Evolutionary conservation across 192 early-diverging fungal genomes (phyloP), one percentile per base, ranked within the genome.

Genomic region (Rhizoclosmatium sp.): DNA sequence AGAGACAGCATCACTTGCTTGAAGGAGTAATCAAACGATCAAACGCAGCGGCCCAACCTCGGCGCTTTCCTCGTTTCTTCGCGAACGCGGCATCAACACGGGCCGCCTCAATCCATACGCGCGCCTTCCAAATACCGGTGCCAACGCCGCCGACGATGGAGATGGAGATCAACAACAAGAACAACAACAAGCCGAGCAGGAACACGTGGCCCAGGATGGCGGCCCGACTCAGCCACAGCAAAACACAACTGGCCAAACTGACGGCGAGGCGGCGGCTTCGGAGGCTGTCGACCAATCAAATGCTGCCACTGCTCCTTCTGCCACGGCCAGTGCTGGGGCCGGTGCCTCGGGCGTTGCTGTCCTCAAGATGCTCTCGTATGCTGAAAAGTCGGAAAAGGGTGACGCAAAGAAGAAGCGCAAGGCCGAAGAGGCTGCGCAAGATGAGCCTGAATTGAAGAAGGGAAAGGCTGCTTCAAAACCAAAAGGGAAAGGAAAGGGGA

Each of bases 41-140:
- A 31, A 31, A 31, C 31, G 9, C 51, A 54, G 51, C 51, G 75
- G 75, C 2, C 75, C 75, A 1, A 62, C 75, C 21, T 76, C 75
- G 12, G 75, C 75, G 49, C 65, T 76, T 0, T 76, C 75, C 2
- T 76, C 75, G 60, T 79, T 79, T 59, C 68, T 79, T 9, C 78
- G 71, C 23, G 78, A 79, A 56, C 45, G 78, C 4, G 78, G 78
- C 47, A 79, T 79, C 62, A 23, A 71, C 69, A 42, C 78, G 2
- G 69, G 78, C 48, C 41, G 71, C 23, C 23, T 79, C 2, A 79
- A 79, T 65, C 78, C 78, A 7, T 79, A 79, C 62, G 69, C 51
- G 4, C 68, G 78, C 2, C 68, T 76, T 12, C 75, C 75, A 51
- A 12, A 61, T 12, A 23, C 58, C 16, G 39, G 58, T 41, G 72